Evolutionary conservation across 1,284 basidiomycete genomes (phyloP).

Genomic region (Xanthoconium separans): DNA sequence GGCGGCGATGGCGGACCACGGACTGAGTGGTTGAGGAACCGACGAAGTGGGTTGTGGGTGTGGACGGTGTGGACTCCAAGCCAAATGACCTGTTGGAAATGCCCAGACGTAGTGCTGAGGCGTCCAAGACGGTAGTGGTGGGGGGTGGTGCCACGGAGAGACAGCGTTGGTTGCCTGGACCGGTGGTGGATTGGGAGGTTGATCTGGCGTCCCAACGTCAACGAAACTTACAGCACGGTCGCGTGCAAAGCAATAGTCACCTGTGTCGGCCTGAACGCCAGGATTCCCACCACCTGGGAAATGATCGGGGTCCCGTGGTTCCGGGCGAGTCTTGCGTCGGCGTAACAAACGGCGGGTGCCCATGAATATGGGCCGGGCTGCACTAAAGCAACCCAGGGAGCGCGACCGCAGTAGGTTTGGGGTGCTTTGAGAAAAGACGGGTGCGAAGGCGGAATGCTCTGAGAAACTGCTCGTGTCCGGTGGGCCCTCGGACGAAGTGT

Average conservation of each 20-base stretch:
- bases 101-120: conserved; percentile 26
- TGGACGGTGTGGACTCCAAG: conserved; percentile 35
- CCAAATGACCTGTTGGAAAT: conserved; percentile 24
- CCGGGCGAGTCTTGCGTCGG: conserved; percentile 6
- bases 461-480: conserved; percentile 15
- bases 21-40: conserved; percentile 13
- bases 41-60: conserved; percentile 26
- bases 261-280: conserved; percentile 16
- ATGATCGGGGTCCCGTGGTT: conserved; percentile 8
- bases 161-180: not conserved
- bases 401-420: not conserved
- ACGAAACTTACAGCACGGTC: not conserved
- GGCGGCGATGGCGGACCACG: conserved; percentile 16
- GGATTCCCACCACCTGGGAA: conserved; percentile 22
- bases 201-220: conserved; percentile 17
- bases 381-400: not conserved
- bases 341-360: conserved; percentile 5
- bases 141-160: conserved; percentile 3
- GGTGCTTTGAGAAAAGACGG: conserved; percentile 17
- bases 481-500: not conserved
- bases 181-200: conserved; percentile 1
- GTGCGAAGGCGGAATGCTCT: conserved; percentile 19
- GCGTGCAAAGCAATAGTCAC: conserved; percentile 11
- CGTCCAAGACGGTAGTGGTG: conserved; percentile 12
- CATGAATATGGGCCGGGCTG: conserved; percentile 18